phyloP scores from a whole-genome alignment of 176 grass and related monocot genomes.

The barley (Hordeum vulgare) region MorexV3_pseudomolecules_assembly NC_058518.1:425335985-425336484 shows the following conservation, averaged over 20 bases:
- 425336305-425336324: constrained; percentile 89
- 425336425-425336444: neutral
- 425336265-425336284: constrained; percentile 95
- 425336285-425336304: constrained; percentile 88
- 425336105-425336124: constrained; percentile 4
- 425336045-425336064: neutral
- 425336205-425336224: constrained; percentile 73
- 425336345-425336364: constrained; percentile 95
- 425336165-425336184: constrained; percentile 78
- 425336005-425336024: neutral
- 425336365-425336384: neutral
- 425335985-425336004: neutral
- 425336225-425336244: constrained; percentile 61
- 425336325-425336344: constrained; percentile 95
- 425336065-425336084: neutral
- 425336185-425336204: constrained; percentile 95
- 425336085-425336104: neutral
- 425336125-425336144: neutral
- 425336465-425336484: neutral
- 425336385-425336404: neutral
- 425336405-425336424: neutral
- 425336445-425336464: neutral
- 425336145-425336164: constrained; percentile 69
- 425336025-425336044: neutral
- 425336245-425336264: constrained; percentile 78